Evolutionary conservation across 2,329 filamentous ascomycete genomes (phyloP).

Genomic region (Onygenales sp.): DNA sequence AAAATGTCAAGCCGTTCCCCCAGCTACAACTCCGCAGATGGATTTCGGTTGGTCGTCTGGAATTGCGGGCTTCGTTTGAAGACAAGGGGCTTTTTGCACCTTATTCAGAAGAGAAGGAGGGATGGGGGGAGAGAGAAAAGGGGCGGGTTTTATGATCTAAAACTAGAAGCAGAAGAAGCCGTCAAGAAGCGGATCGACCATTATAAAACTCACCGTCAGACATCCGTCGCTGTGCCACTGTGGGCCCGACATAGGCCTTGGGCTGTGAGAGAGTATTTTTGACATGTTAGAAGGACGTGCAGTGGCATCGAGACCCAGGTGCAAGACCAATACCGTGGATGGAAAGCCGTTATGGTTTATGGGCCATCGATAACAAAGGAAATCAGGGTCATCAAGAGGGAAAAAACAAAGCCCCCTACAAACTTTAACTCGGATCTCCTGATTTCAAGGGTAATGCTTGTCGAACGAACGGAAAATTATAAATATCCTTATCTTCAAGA

Average conservation of each 20-base stretch:
- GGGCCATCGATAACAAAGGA: slow-evolving; percentile 1
- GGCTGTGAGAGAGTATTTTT: not conserved
- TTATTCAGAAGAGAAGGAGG: not conserved
- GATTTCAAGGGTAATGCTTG: slow-evolving; percentile 1
- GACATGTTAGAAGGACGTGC: not conserved
- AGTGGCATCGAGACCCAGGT: not conserved
- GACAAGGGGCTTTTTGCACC: not conserved
- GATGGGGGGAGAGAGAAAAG: not conserved
- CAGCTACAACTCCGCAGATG: not conserved
- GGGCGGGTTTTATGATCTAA: slow-evolving; percentile 1
- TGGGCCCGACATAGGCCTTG: not conserved
- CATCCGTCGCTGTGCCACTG: slow-evolving; percentile 2
- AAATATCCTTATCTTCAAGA: not conserved
- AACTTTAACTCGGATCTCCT: slow-evolving; percentile 1
- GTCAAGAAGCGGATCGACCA: not conserved
- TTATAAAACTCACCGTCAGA: not conserved
- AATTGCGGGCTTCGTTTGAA: not conserved
- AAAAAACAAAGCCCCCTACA: slow-evolving; percentile 2
- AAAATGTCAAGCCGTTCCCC: not conserved
- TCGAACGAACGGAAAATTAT: not conserved
- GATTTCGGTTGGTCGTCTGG: not conserved
- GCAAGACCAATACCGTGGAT: not conserved
- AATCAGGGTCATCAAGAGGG: not conserved
- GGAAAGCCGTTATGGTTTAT: slow-evolving; percentile 2
- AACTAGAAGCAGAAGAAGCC: not conserved